Evolutionary conservation across 1,284 basidiomycete species (phyloP).

Genomic region (Xanthoconium separans): DNA sequence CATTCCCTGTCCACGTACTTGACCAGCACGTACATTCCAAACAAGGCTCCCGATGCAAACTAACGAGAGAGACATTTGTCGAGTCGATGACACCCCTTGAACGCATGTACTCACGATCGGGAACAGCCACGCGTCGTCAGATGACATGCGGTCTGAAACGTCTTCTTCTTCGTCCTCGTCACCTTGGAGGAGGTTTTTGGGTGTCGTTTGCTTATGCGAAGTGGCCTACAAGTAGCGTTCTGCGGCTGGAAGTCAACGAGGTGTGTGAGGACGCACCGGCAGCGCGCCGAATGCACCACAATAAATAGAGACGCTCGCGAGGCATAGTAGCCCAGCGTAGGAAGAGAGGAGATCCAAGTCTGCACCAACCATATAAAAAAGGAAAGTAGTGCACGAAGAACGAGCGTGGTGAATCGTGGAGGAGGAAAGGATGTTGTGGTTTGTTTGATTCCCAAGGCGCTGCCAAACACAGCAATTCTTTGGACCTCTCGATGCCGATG

Average conservation of each 20-base stretch:
- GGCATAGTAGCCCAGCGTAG: slow-evolving; percentile 61
- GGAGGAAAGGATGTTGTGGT: slow-evolving; percentile 7
- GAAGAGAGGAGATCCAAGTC: slow-evolving; percentile 64
- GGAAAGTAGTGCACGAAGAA: slow-evolving; percentile 2
- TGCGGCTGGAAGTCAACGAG: neutral
- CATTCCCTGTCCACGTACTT: slow-evolving; percentile 80
- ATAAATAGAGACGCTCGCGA: slow-evolving; percentile 65
- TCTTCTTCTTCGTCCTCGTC: slow-evolving; percentile 46
- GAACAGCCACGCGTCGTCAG: slow-evolving; percentile 73
- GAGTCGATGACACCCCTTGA: neutral
- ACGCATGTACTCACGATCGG: slow-evolving; percentile 54
- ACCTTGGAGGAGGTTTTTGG: slow-evolving; percentile 19
- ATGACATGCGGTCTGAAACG: slow-evolving; percentile 55
- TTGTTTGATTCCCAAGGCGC: slow-evolving; percentile 14
- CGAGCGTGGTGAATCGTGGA: neutral
- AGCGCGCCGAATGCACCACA: slow-evolving; percentile 67
- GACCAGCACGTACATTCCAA: slow-evolving; percentile 69
- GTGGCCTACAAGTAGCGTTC: slow-evolving; percentile 14
- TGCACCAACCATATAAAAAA: slow-evolving; percentile 17
- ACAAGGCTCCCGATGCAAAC: slow-evolving; percentile 65
- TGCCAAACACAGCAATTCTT: slow-evolving; percentile 2
- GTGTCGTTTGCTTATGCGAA: neutral
- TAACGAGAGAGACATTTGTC: slow-evolving; percentile 23
- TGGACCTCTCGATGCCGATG: too few species aligned
- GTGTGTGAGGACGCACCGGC: slow-evolving; percentile 44